Percentiles rank a stretch among this genome's conserved stretches.
Evolutionary conservation across 2,329 filamentous ascomycete genomes (phyloP).

Genomic region (Didymella exigua): DNA sequence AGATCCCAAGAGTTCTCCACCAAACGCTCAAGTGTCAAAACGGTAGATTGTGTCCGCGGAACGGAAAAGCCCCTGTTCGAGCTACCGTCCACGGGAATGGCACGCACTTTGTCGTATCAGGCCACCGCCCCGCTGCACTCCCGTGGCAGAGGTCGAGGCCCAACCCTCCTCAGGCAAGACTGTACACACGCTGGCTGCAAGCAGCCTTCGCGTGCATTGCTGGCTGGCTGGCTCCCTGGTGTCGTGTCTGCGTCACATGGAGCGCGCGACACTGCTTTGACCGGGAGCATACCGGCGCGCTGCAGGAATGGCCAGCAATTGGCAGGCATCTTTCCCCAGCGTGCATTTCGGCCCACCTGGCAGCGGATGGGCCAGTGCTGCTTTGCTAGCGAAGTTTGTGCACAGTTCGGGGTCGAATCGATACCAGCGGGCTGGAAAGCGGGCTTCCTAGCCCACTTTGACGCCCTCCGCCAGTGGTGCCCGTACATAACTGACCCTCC

Average conservation of each 20-base stretch:
- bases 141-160: conserved; percentile 22
- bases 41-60: conserved; percentile 11
- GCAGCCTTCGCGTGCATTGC: conserved; percentile 20
- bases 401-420: conserved; percentile 31
- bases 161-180: conserved; percentile 14
- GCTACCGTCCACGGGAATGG: conserved; percentile 19
- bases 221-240: conserved; percentile 14
- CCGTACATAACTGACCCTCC: conserved; percentile 32
- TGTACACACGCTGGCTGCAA: conserved; percentile 20
- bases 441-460: conserved; percentile 25
- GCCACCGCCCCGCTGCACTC: conserved; percentile 17
- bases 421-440: conserved; percentile 36
- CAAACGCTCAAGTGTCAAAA: conserved; percentile 12
- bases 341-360: conserved; percentile 22
- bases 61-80: conserved; percentile 15
- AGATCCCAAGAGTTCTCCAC: conserved; percentile 5
- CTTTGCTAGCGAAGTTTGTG: conserved; percentile 34
- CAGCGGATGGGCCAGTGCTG: conserved; percentile 29
- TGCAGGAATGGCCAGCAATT: not conserved
- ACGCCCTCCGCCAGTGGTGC: conserved; percentile 13
- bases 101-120: conserved; percentile 11
- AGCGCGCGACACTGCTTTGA: not conserved
- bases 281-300: not conserved
- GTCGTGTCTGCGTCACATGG: conserved; percentile 17
- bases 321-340: conserved; percentile 14